Evolutionary conservation across 1,284 basidiomycete genomes (phyloP), one percentile per base, ranked within the genome.

Genomic region (Ganoderma resinaceum): DNA sequence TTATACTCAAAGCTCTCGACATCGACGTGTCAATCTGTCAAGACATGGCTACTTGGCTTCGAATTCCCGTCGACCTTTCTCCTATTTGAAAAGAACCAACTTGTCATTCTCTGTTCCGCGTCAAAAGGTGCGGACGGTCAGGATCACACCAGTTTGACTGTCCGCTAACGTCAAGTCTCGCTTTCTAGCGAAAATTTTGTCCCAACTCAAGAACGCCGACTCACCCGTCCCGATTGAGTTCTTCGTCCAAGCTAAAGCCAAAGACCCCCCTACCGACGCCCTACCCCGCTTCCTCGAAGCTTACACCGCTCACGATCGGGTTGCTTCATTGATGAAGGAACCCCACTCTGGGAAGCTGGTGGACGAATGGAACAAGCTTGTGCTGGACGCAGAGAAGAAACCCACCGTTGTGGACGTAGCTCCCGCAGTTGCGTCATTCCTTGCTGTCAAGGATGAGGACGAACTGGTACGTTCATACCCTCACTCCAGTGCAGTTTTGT

Each of bases 41-140:
- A 97, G 95, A 96, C 95, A 74, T 98, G 95, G 93, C 85, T 99
- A 11, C 87, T 99, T 40, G 97, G 96, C 31, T 99, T 96, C 80
- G 97, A 99, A 80, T 99, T 99, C 77, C 97, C 97, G 0, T 96
- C 95, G 0, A 98, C 97, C 0, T 84, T 99, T 55, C 88, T 97
- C 67, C 82, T 97, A 42, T 93, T 99, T 74, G 87, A 92, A 73
- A 91, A 91, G 75, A 84, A 91, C 64, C 92, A 89, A 76, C 82
- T 98, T 37, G 86, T 85, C 37, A 93, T 98, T 66, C 83, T 98
- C 52, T 96, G 95, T 73, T 97, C 95, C 26, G 88, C 92, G 3
- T 93, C 92, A 38, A 98, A 99, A 87, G 94, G 96, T 96, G 66
- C 70, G 62, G 35, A 67, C 60, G 35, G 63, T 49, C 18, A n/a